Evolutionary conservation across 805 yeast species (phyloP), one percentile per base, ranked within the genome.

Genomic region (Spathaspora boniae): DNA sequence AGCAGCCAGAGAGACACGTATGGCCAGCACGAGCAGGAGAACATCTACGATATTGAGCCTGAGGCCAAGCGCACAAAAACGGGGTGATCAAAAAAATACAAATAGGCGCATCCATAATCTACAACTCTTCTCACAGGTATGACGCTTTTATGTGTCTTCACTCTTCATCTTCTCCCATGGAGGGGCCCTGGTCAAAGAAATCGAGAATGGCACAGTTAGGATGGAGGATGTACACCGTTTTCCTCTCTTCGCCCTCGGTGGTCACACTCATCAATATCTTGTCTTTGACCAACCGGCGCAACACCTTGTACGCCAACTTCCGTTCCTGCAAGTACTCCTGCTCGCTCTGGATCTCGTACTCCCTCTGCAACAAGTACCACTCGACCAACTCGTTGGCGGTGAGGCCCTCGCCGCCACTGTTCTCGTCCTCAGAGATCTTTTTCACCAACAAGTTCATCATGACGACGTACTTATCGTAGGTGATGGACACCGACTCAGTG

Each of bases 151-250:
- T n/a, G n/a, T n/a, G n/a, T n/a, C n/a, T n/a, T n/a, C n/a, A n/a
- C n/a, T n/a, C n/a, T n/a, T 37, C 28, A 31, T 33, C 25, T 27
- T 37, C 34, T 34, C 29, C 14, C 34, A 38, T 16, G 26, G 23
- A 14, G 21, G 44, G 41, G 15, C 40, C 42, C 42, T 60, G 74
- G 41, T 74, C 80, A 43, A 76, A 70, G 54, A 74, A 72, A 47
- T 85, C 94, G 45, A 81, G 70, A 40, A 84, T 76, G 12, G 88
- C 84, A 62, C 89, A 83, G 58, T 86, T 86, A 37, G 96, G 96
- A 65, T 86, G 95, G 31, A 68, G 48, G 17, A 67, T 66, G 46
- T 66, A 68, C 22, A 68, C 68, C 7, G 67, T 53, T 26, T 46
- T 45, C 15, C 47, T 59, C 37, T 45, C 45, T 12, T 36, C 48